Conservation (phyloP, 352 stramenopile species). For the Albugo laibachii region DNA sequence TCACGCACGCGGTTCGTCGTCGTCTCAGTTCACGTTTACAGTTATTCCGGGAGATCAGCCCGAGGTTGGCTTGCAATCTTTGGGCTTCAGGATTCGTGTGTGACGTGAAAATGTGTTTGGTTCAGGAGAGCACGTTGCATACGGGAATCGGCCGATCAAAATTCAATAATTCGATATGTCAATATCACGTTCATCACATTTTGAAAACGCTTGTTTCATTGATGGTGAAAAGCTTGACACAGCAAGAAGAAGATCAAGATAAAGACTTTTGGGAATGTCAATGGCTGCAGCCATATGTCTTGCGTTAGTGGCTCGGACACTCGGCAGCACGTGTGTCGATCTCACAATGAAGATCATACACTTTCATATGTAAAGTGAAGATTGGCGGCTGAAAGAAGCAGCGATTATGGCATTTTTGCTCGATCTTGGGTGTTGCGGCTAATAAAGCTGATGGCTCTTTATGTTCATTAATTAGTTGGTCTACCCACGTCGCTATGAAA, state of each 20-base stretch:
- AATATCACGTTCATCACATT: conserved; percentile 78
- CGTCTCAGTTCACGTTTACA: conserved; percentile 77
- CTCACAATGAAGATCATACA: conserved; percentile 89
- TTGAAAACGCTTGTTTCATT: conserved; percentile 80
- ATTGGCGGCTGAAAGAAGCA: conserved; percentile 92
- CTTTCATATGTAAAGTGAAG: conserved; percentile 84
- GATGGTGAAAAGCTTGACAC: conserved; percentile 84
- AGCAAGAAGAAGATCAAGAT: conserved; percentile 89
- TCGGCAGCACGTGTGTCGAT: conserved; percentile 85
- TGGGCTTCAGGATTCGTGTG: conserved; percentile 97
- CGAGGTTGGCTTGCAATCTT: conserved; percentile 85
- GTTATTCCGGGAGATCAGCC: conserved; percentile 85
- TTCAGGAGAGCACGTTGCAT: conserved; percentile 77
- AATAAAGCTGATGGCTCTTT: conserved; percentile 79
- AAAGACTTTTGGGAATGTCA: conserved; percentile 89
- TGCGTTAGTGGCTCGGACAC: conserved; percentile 80
- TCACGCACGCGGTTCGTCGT: too few relatives aligned
- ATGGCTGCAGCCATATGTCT: conserved; percentile 90
- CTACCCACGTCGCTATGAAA: conserved; percentile 85
- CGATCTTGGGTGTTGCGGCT: conserved; percentile 85
- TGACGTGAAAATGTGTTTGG: conserved; percentile 88
- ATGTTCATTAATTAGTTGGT: conserved; percentile 85
- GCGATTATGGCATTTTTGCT: conserved; percentile 94
- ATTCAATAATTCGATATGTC: conserved; percentile 40
- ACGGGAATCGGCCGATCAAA: conserved; percentile 20